Evolutionary conservation across 768 basidiomycete genomes (phyloP).

Genomic region (Leccinum ochraceum): DNA sequence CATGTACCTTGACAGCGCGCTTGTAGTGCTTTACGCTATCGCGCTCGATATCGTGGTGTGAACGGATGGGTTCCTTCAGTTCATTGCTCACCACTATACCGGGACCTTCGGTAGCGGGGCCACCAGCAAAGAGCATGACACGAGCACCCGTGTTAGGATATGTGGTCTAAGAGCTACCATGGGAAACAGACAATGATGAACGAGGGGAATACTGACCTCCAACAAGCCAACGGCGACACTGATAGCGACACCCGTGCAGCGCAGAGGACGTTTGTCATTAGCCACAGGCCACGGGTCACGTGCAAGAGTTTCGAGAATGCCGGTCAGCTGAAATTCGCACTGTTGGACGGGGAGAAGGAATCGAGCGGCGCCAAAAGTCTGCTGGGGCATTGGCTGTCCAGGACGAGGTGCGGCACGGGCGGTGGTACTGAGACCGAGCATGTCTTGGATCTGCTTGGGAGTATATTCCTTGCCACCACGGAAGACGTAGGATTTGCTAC

Average conservation of each 20-base stretch:
- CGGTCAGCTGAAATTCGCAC: slow-evolving; percentile 95
- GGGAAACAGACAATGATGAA: background rate
- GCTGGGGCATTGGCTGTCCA: slow-evolving; percentile 78
- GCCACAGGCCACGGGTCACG: slow-evolving; percentile 98
- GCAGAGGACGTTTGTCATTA: slow-evolving; percentile 86
- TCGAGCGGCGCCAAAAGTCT: slow-evolving; percentile 81
- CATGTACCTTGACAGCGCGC: slow-evolving; percentile 85
- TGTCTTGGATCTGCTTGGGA: slow-evolving; percentile 96
- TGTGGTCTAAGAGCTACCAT: slow-evolving; percentile 51
- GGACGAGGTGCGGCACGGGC: slow-evolving; percentile 84
- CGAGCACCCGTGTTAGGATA: slow-evolving; percentile 96
- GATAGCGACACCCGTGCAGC: slow-evolving; percentile 94
- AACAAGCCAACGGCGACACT: slow-evolving; percentile 91
- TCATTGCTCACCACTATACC: slow-evolving; percentile 97
- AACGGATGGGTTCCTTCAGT: slow-evolving; percentile 95
- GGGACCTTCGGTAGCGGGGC: slow-evolving; percentile 94
- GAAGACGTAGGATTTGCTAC: slow-evolving; percentile 98
- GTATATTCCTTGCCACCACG: slow-evolving; percentile 96
- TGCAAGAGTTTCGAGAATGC: slow-evolving; percentile 82
- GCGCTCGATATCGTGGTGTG: slow-evolving; percentile 97
- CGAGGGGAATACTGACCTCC: slow-evolving; percentile 52
- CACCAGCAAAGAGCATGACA: slow-evolving; percentile 95
- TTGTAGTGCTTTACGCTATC: slow-evolving; percentile 98
- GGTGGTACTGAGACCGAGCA: slow-evolving; percentile 81
- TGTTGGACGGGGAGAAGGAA: slow-evolving; percentile 92